Conservation (phyloP, 164 flowering plant genomes). For the Cinnamomum chago region DNA sequence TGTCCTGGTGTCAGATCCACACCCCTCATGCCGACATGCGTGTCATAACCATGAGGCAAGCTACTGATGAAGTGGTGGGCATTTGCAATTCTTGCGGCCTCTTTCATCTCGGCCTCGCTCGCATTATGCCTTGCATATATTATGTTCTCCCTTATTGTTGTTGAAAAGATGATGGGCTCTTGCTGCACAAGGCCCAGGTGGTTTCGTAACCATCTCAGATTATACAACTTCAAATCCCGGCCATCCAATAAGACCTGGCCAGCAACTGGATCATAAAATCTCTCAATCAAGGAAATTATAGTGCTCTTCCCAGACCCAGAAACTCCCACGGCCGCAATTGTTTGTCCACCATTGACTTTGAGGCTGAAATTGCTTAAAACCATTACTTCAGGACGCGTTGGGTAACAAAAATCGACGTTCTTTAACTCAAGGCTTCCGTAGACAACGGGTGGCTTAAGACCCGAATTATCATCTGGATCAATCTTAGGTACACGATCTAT, state of each 20-base stretch:
- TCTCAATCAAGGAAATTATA: constrained; percentile 77
- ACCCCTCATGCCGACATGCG: constrained; percentile 96
- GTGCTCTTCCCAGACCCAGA: constrained; percentile 98
- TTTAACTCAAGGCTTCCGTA: constrained; percentile 90
- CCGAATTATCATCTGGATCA: constrained; percentile 81
- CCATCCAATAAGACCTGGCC: constrained; percentile 89
- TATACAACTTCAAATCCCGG: constrained; percentile 69
- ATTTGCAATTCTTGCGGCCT: constrained; percentile 97
- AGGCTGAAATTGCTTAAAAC: constrained; percentile 90
- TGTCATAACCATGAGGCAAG: constrained; percentile 94
- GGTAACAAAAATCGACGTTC: constrained; percentile 87
- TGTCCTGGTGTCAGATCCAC: constrained; percentile 95
- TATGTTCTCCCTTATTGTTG: constrained; percentile 89
- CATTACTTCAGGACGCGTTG: constrained; percentile 79
- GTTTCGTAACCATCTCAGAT: constrained; percentile 89
- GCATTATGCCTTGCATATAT: constrained; percentile 98
- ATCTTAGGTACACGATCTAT: constrained; percentile 86
- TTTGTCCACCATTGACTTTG: constrained; percentile 92
- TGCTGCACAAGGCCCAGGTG: constrained; percentile 94
- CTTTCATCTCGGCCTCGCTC: constrained; percentile 92
- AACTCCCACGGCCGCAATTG: constrained; percentile 94
- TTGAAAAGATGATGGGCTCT: constrained; percentile 92
- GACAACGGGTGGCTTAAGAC: constrained; percentile 83
- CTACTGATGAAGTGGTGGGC: constrained; percentile 98
- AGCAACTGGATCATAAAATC: constrained; percentile 89